Conservation (phyloP, 352 stramenopile genomes). For the Globisporangium iwayamae region DNA sequence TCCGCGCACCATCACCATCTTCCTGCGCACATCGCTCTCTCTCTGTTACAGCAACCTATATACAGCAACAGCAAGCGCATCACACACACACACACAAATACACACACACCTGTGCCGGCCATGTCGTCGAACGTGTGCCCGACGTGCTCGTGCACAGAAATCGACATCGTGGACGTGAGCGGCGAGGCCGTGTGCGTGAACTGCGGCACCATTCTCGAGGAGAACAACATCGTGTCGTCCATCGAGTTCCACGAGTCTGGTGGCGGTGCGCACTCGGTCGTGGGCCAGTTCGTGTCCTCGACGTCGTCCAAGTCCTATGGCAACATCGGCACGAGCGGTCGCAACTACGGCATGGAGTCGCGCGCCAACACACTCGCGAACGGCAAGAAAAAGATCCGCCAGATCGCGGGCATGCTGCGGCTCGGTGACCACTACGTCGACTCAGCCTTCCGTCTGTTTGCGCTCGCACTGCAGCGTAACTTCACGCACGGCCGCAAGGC, state of each 20-base stretch:
- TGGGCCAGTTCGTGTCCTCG: slow-evolving; percentile 95
- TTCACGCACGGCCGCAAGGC: slow-evolving; percentile 96
- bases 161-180: slow-evolving; percentile 92
- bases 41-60: neutral
- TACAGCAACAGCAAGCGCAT: neutral
- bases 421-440: slow-evolving; percentile 95
- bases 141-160: slow-evolving; percentile 94
- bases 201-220: slow-evolving; percentile 93
- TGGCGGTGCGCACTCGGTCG: slow-evolving; percentile 88
- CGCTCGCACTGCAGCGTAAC: slow-evolving; percentile 95
- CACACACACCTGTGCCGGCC: neutral
- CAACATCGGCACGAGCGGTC: slow-evolving; percentile 78
- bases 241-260: slow-evolving; percentile 96
- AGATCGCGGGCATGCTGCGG: slow-evolving; percentile 92
- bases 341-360: slow-evolving; percentile 93
- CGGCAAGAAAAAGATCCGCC: slow-evolving; percentile 91
- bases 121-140: slow-evolving; percentile 78
- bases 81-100: neutral
- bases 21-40: slow-evolving; percentile 5
- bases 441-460: slow-evolving; percentile 94
- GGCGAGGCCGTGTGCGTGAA: slow-evolving; percentile 85
- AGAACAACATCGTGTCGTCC: slow-evolving; percentile 97
- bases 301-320: slow-evolving; percentile 90
- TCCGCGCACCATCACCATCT: slow-evolving; percentile 1
- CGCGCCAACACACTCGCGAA: slow-evolving; percentile 95